Base-by-base conservation (phyloP, 148 eudicot genomes). In the Amaranthus palmeri region DNA sequence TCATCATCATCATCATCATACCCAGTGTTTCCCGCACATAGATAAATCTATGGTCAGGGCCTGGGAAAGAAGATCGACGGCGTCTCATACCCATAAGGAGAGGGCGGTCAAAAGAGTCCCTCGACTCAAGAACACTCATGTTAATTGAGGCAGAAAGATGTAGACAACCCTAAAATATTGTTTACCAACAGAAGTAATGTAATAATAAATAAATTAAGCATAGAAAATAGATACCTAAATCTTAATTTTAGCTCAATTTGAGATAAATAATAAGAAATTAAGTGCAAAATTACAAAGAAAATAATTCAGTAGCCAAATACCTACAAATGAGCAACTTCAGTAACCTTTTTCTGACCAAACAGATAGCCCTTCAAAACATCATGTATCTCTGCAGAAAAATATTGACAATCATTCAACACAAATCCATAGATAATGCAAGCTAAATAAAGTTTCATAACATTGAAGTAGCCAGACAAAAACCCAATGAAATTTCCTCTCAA, bases 321-420 rank as follows among this genome's bases (percentile, higher is more conserved):
- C 92, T 86, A 92, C 98, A 85, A 85, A 81, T 90, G 96, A 85
- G 93, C 93, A 88, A 92, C 90, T 82, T 90, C 83, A 69, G 93
- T 90, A 25, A 93, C 87, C 76, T 83, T 92, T 68, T 80, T 85
- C 82, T 84, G 82, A 48, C 97, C 96, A 65, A 77, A 80, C n/a
- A 90, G 60, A 72, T 86, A 90, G 17, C 85, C 93, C 79, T 79
- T 73, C 80, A 90, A 75, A 36, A 79, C 83, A 70, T 83, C 82
- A 54, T 83, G 93, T 42, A 86, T 3, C 25, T 85, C 92, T 87
- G 79, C 9, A 76, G 25, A 8, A 3, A 58, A 2, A 62, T 44
- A 75, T 10, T 13, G 61, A 74, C n/a, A 55, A 65, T 36, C 18
- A 62, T 45, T 13, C 66, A 18, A 48, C 51, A 61, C 10, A 57